phyloP scores from a whole-genome alignment of 179 eudicot species.

The Pouteria campechiana region DNA sequence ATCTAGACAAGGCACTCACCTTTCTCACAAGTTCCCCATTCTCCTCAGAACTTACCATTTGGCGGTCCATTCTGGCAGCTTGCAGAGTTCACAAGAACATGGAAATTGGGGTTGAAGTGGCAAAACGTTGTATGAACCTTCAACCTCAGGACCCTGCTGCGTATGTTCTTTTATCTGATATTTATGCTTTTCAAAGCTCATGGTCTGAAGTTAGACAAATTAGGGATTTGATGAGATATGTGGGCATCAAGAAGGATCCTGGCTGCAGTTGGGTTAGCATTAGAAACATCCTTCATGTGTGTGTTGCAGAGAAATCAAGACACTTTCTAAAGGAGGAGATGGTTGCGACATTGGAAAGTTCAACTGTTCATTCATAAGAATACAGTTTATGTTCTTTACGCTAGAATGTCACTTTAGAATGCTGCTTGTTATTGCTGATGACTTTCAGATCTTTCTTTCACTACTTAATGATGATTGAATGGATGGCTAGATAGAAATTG shows the following conservation, averaged over 20 bases:
- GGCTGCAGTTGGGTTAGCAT: slow-evolving; percentile 79
- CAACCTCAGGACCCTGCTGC: slow-evolving; percentile 55
- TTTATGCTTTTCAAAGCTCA: slow-evolving; percentile 45
- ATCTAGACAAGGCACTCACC: slow-evolving; percentile 43
- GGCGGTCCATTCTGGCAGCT: slow-evolving; percentile 59
- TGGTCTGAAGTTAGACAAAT: slow-evolving; percentile 47
- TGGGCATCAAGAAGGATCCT: slow-evolving; percentile 40
- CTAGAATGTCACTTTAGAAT: too few relatives aligned
- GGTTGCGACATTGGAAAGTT: too few relatives aligned
- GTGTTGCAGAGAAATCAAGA: too few relatives aligned
- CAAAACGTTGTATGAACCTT: slow-evolving; percentile 36
- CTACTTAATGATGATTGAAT: too few relatives aligned
- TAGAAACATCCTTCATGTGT: too few relatives aligned
- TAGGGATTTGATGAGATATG: slow-evolving; percentile 32
- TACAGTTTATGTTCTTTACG: too few relatives aligned
- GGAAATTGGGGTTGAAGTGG: slow-evolving; percentile 44
- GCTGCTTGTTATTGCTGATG: too few relatives aligned
- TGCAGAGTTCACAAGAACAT: slow-evolving; percentile 45
- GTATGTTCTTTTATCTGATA: slow-evolving; percentile 44
- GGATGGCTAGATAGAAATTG: too few relatives aligned
- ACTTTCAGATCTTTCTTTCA: too few relatives aligned
- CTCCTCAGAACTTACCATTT: slow-evolving; percentile 52
- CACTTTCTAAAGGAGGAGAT: too few relatives aligned
- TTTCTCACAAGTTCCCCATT: slow-evolving; percentile 39
- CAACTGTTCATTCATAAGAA: too few relatives aligned